Percentiles rank a stretch among this genome's conserved stretches.
These are phyloP conservation scores for Tuber borchii DNA, from an alignment of 495 filamentous ascomycete genomes.

Conservation along the genomic window DNA sequence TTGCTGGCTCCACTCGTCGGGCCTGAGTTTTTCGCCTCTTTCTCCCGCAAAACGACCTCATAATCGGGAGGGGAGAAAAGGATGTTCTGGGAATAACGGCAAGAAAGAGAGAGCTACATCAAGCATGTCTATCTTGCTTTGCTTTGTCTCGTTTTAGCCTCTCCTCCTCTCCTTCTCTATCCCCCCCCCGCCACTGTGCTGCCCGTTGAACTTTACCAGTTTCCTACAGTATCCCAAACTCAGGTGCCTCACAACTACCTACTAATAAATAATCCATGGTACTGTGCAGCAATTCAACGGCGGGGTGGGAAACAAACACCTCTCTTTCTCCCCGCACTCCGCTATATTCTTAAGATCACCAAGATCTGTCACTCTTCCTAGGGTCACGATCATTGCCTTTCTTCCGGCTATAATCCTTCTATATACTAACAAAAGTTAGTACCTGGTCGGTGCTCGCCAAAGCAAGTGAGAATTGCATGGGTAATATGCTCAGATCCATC, in stretches of 20 bases:
- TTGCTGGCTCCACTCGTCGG: constrained; percentile 4
- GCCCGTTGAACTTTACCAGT: background rate
- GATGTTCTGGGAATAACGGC: background rate
- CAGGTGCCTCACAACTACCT: background rate
- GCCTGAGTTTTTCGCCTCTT: background rate
- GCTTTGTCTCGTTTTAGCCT: background rate
- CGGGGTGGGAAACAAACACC: background rate
- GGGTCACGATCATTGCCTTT: background rate
- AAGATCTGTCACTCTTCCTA: background rate
- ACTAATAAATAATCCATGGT: background rate
- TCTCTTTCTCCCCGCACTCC: background rate
- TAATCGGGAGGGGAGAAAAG: background rate
- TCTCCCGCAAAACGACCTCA: background rate
- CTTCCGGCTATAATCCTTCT: background rate
- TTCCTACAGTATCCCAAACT: background rate
- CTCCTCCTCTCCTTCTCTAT: background rate
- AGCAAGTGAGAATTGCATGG: background rate
- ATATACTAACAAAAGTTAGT: no score
- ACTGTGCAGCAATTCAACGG: background rate
- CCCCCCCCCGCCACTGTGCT: background rate
- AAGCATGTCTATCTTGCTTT: background rate
- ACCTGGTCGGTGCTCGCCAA: background rate
- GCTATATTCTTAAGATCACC: background rate
- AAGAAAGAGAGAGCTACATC: background rate
- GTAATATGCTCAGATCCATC: background rate